These are phyloP conservation scores for Brasilioporus rufonigricans DNA, from an alignment of 768 basidiomycete species.

Conservation along the genomic window DNA sequence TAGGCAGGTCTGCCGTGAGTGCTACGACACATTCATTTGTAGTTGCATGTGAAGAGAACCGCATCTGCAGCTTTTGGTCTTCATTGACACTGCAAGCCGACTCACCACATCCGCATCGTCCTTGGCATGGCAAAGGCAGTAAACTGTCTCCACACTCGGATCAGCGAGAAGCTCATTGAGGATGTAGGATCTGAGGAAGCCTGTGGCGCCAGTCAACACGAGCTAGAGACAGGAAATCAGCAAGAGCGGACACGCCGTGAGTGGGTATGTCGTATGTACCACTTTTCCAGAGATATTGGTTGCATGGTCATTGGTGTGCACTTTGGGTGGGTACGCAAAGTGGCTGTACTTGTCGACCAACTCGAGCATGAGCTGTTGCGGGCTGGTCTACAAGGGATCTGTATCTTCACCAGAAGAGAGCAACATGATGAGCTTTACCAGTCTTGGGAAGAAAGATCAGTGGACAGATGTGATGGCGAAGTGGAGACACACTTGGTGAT, in stretches of 20 bases:
- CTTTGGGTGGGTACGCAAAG: constrained; percentile 3
- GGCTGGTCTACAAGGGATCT: constrained; percentile 17
- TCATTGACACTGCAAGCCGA: constrained; percentile 42
- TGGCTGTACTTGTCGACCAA: constrained; percentile 44
- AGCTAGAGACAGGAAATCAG: constrained; percentile 1
- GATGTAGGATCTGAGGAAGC: constrained; percentile 53
- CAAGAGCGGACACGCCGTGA: not conserved
- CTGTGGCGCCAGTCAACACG: constrained; percentile 52
- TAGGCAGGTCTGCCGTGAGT: constrained; percentile 43
- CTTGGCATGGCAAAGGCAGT: constrained; percentile 50
- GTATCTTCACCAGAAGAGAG: constrained; percentile 32
- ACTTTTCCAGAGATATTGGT: constrained; percentile 9
- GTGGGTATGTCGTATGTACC: constrained; percentile 7
- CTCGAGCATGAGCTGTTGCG: constrained; percentile 41
- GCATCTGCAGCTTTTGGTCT: constrained; percentile 26
- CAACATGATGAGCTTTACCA: constrained; percentile 41
- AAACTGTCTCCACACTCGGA: constrained; percentile 38
- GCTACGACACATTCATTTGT: constrained; percentile 34
- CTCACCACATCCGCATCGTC: constrained; percentile 41
- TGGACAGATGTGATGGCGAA: not conserved
- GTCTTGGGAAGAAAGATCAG: constrained; percentile 21
- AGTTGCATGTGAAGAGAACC: not conserved
- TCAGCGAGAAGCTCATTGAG: constrained; percentile 41
- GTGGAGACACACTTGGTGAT: constrained; percentile 30
- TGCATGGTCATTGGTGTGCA: constrained; percentile 5